These are phyloP conservation scores for Ceratopteris richardii DNA, from an alignment of 75 land plant genomes.

Conservation along the genomic window DNA sequence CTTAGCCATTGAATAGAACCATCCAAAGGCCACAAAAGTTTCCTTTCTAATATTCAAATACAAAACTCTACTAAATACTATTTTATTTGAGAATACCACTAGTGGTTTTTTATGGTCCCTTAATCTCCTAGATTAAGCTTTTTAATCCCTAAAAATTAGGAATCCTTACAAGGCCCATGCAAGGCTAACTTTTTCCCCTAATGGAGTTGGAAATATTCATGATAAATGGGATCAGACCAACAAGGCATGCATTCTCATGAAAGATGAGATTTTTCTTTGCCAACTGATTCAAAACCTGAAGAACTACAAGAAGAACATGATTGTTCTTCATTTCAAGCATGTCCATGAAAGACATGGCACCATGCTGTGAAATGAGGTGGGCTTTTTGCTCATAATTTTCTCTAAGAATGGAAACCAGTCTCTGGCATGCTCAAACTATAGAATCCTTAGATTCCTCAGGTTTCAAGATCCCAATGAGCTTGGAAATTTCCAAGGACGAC, in stretches of 20 bases:
- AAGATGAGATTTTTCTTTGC: constrained; percentile 70
- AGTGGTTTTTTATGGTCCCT: too few species aligned
- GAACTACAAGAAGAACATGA: constrained; percentile 64
- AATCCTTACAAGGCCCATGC: too few species aligned
- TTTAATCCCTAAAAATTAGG: too few species aligned
- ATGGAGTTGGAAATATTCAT: constrained; percentile 75
- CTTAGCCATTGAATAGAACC: too few species aligned
- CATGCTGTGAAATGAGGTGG: too few species aligned
- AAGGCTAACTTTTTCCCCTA: too few species aligned
- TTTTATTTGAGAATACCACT: too few species aligned
- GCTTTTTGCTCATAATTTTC: constrained; percentile 85
- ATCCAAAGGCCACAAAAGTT: too few species aligned
- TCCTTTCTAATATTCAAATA: too few species aligned
- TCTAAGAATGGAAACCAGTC: constrained; percentile 64
- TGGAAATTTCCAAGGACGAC: constrained; percentile 75
- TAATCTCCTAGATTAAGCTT: too few species aligned
- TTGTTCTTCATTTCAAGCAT: constrained; percentile 76
- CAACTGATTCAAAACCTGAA: constrained; percentile 82
- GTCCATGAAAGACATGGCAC: too few species aligned
- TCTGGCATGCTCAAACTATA: constrained; percentile 82
- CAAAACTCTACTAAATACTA: too few species aligned
- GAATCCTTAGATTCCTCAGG: constrained; percentile 86
- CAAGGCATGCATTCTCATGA: constrained; percentile 94
- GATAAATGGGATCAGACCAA: constrained; percentile 87
- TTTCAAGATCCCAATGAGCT: constrained; percentile 66